phyloP scores from a whole-genome alignment of 306 rosid genomes.

The Fragaria ananassa region DNA sequence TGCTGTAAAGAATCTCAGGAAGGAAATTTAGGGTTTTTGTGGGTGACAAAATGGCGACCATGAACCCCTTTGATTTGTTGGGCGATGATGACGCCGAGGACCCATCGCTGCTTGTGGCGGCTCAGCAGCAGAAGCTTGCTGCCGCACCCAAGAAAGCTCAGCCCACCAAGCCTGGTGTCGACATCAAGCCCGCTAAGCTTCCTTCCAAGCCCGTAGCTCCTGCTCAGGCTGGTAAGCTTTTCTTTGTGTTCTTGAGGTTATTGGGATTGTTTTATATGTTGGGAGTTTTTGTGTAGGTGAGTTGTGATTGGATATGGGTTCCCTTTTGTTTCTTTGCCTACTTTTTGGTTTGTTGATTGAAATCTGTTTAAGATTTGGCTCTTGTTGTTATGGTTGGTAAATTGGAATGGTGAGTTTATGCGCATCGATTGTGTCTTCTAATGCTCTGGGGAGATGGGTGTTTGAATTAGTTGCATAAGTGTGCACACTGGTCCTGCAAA shows the following conservation, averaged over 20 bases:
- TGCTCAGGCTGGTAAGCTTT: constrained; percentile 66
- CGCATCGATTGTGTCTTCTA: background rate
- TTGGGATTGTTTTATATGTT: background rate
- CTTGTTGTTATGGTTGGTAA: background rate
- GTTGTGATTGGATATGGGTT: background rate
- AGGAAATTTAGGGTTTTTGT: constrained; percentile 14
- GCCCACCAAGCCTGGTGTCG: constrained; percentile 38
- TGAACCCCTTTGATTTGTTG: constrained; percentile 87
- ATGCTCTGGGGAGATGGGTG: background rate
- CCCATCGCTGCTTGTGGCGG: constrained; percentile 65
- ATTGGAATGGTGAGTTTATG: background rate
- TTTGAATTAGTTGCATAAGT: background rate
- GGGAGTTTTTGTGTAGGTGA: background rate
- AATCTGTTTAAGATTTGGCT: background rate
- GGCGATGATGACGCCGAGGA: constrained; percentile 89
- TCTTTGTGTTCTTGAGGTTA: background rate
- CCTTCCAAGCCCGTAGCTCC: constrained; percentile 89
- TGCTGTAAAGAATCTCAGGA: constrained; percentile 13
- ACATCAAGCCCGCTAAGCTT: constrained; percentile 54
- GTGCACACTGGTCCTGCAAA: no score
- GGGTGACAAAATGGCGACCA: constrained; percentile 58
- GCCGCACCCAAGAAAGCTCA: constrained; percentile 38
- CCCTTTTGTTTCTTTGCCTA: background rate
- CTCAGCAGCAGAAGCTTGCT: constrained; percentile 52
- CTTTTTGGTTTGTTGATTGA: background rate